phyloP scores from a whole-genome alignment of 805 yeast species.

The Candida schatavii region DNA sequence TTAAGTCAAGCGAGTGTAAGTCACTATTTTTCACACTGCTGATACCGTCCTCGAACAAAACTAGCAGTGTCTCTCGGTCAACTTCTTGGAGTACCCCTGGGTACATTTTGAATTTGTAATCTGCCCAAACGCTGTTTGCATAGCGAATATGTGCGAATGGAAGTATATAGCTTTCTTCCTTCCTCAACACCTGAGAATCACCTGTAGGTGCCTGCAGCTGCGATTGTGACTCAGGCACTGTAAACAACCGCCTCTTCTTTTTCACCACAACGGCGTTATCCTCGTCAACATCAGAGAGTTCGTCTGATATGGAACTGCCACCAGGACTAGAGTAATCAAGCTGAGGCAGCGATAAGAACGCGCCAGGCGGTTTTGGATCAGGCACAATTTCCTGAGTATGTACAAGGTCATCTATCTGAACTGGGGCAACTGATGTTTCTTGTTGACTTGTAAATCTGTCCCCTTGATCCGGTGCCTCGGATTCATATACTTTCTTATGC shows the following conservation, averaged over 20 bases:
- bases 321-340: neutral
- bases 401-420: too few relatives aligned
- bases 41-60: constrained; percentile 39
- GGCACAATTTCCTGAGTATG: too few relatives aligned
- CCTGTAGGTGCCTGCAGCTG: constrained; percentile 6
- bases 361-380: too few relatives aligned
- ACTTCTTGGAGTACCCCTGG: constrained; percentile 43
- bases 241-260: constrained; percentile 8
- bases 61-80: constrained; percentile 27
- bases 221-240: constrained; percentile 16
- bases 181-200: neutral
- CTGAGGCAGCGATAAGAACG: neutral
- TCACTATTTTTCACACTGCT: constrained; percentile 34
- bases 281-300: constrained; percentile 18
- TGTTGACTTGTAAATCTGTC: neutral
- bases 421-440: too few relatives aligned
- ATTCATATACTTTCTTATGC: neutral
- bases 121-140: constrained; percentile 50
- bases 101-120: constrained; percentile 45
- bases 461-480: neutral
- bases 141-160: neutral
- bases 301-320: neutral
- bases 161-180: neutral
- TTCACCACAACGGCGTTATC: constrained; percentile 5
- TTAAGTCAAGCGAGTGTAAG: constrained; percentile 48